A percentile compares a stretch with the other conserved stretches of the same genome.
Conservation (phyloP, 2,329 filamentous ascomycete species). For the Cladorrhinum sp. region DNA sequence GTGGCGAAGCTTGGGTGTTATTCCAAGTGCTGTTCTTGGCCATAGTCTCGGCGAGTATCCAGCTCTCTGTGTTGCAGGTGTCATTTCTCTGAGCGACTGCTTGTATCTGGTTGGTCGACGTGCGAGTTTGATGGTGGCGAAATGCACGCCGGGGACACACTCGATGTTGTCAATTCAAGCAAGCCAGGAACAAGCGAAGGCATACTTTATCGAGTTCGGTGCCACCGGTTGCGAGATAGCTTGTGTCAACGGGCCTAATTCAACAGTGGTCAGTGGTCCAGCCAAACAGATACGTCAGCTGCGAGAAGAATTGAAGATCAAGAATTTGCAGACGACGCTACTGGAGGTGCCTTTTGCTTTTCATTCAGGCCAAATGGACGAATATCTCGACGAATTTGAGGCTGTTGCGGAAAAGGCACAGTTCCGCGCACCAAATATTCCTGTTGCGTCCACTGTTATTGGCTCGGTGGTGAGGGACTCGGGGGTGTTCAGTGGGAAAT, state of each 20-base stretch:
- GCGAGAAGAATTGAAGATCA: conserved; percentile 33
- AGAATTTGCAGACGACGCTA: conserved; percentile 40
- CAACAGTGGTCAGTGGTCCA: conserved; percentile 62
- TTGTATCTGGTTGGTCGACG: conserved; percentile 67
- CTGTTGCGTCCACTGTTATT: conserved; percentile 66
- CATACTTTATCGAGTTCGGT: conserved; percentile 44
- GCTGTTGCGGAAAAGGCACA: conserved; percentile 36
- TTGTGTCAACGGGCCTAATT: conserved; percentile 71
- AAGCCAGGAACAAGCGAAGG: conserved; percentile 50
- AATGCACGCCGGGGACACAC: conserved; percentile 64
- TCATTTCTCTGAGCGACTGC: conserved; percentile 66
- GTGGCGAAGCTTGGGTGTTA: conserved; percentile 52
- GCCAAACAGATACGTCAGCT: conserved; percentile 43
- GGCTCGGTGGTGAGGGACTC: conserved; percentile 55
- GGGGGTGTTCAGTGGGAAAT: conserved; percentile 55
- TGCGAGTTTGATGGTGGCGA: conserved; percentile 60
- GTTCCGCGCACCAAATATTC: conserved; percentile 48
- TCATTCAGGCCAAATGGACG: conserved; percentile 50
- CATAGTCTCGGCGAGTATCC: conserved; percentile 71
- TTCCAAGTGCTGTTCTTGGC: conserved; percentile 52
- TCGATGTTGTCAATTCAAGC: conserved; percentile 51
- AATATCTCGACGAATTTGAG: conserved; percentile 56
- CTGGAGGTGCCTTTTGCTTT: conserved; percentile 52
- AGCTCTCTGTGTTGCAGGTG: conserved; percentile 65
- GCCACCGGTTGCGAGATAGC: conserved; percentile 40